These are phyloP conservation scores for Paratrimastix pyriformis DNA, from an alignment of 78 protist genomes.

Conservation along the genomic window DNA sequence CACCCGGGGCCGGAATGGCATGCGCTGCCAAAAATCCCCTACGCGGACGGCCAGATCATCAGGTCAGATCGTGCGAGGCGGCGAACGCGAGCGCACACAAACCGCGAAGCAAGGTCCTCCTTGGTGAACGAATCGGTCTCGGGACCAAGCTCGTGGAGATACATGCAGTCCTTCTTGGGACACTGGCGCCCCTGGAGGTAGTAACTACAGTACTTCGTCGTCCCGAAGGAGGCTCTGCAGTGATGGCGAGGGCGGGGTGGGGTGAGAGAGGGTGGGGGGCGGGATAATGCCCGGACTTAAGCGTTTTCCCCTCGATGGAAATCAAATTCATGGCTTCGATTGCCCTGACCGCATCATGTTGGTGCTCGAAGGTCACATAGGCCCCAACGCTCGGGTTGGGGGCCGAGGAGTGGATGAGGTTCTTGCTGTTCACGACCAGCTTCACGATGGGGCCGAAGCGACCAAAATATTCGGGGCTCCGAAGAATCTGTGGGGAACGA, in stretches of 20 bases:
- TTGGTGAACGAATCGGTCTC: slow-evolving; percentile 65
- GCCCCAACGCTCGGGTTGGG: slow-evolving; percentile 55
- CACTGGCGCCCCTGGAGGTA: slow-evolving; percentile 64
- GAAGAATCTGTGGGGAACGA: slow-evolving; percentile 2
- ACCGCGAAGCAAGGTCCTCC: slow-evolving; percentile 39
- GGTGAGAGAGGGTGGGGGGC: no score
- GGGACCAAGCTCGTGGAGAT: slow-evolving; percentile 76
- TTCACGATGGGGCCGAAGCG: slow-evolving; percentile 76
- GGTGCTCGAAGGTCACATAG: slow-evolving; percentile 58
- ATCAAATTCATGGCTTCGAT: slow-evolving; percentile 53
- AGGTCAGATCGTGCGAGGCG: no score
- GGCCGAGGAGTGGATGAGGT: slow-evolving; percentile 24
- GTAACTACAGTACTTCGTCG: slow-evolving; percentile 84
- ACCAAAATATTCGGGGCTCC: slow-evolving; percentile 70
- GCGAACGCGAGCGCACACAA: no score
- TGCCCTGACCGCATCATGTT: slow-evolving; percentile 60
- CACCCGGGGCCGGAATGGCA: no score
- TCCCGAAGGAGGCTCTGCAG: slow-evolving; percentile 72
- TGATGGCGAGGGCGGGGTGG: not conserved
- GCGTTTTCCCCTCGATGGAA: slow-evolving; percentile 47
- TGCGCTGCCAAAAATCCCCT: no score
- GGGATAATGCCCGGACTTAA: slow-evolving; percentile 42
- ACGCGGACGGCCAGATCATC: no score
- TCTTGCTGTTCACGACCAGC: slow-evolving; percentile 62
- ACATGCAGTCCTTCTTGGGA: slow-evolving; percentile 85